Evolutionary conservation across 371 early-diverging fungal species (phyloP).

Genomic region (Massospora cicadina): DNA sequence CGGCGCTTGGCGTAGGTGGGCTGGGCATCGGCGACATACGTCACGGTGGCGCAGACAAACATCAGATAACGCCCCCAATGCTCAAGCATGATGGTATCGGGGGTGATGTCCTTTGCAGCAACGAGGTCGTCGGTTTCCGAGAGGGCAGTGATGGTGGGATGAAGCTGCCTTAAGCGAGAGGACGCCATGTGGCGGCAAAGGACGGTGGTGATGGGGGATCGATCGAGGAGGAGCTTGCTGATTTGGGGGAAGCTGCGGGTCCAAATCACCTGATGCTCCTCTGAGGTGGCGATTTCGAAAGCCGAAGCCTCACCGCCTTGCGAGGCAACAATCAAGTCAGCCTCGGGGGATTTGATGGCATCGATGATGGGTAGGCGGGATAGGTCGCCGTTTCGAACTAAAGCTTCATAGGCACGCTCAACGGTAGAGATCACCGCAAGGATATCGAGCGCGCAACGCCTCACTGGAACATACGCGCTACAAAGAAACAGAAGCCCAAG

Average conservation of each 20-base stretch:
- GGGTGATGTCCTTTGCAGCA: not conserved
- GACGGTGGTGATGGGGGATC: conserved; percentile 36
- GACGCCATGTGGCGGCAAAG: conserved; percentile 40
- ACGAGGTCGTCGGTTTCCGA: conserved; percentile 20
- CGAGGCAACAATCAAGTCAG: too few species aligned
- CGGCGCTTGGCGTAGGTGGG: conserved; percentile 21
- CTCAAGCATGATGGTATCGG: conserved; percentile 20
- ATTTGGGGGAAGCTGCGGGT: conserved; percentile 43
- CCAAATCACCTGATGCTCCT: conserved; percentile 29
- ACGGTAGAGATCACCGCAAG: conserved; percentile 34
- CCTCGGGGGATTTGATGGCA: too few species aligned
- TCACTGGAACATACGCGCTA: conserved; percentile 31
- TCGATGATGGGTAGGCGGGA: too few species aligned
- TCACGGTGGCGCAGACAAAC: conserved; percentile 44
- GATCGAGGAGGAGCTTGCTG: conserved; percentile 35
- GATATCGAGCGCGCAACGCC: conserved; percentile 35
- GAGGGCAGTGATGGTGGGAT: conserved; percentile 32
- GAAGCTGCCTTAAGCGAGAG: conserved; percentile 34
- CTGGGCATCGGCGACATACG: conserved; percentile 18
- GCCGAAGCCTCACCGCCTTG: too few species aligned
- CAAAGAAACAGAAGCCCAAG: conserved; percentile 57
- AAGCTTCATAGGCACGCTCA: conserved; percentile 15
- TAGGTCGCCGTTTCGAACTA: not conserved
- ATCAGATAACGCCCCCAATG: conserved; percentile 62
- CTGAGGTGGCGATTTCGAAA: too few species aligned